Evolutionary conservation across 345 rosid genomes (phyloP), one percentile per base, ranked within the genome.

Genomic region (Syzygium aromaticum): DNA sequence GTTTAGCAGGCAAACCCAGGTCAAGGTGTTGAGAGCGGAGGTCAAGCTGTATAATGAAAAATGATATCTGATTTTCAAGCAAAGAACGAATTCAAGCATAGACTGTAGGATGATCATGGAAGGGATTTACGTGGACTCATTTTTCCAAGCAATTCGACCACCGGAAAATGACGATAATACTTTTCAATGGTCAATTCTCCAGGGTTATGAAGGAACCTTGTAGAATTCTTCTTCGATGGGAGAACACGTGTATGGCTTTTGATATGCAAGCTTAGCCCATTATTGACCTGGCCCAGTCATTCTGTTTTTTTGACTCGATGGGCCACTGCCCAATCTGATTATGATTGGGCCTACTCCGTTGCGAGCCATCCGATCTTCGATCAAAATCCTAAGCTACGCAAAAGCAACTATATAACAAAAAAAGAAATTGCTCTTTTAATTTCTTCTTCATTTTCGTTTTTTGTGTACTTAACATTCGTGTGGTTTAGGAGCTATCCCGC

Each of bases 161-260:
- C 8, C 0, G 1, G 5, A 6, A 64, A 30, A 16, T 64, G 21
- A 64, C 2, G 15, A 63, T 7, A 15, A 6, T 7, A 16, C 4
- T 1, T 67, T 67, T 8, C 43, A 19, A 30, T 30, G 33, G 46
- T 67, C 17, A 17, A 23, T 30, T 30, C 30, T 67, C 23, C 12
- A n/a, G 9, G 30, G 4, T 5, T 9, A 43, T 43, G 46, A 43
- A 43, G 46, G 46, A 43, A 16, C 80, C 49, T 73, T 4, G 49
- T 38, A 19, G 46, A 64, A 67, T 33, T 67, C 46, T 67, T 46
- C 9, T 17, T 16, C 57, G 9, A 19, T 54, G 25, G 57, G 22
- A 54, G 8, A 17, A 54, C 19, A 7, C 0, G 43, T 1, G 25
- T 33, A 46, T 0, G 1, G 22, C 22, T 21, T 8, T 67, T 30